Evolutionary conservation across 495 filamentous ascomycete genomes (phyloP).

Genomic region (Aspergillus nidulans): DNA sequence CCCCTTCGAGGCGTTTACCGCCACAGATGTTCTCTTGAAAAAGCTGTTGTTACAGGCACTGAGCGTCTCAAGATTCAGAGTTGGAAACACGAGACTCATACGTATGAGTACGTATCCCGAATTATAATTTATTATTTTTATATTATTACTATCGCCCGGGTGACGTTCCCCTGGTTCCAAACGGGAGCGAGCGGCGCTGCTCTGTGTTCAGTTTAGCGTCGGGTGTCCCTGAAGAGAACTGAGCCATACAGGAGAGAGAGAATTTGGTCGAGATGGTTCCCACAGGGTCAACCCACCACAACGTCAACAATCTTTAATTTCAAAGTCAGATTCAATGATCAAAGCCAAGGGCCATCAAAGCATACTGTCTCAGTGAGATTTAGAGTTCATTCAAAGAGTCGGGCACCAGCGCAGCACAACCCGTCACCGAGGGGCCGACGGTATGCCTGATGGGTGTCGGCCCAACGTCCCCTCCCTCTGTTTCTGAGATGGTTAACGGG

Average conservation of each 20-base stretch:
- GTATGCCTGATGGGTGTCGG: conserved; percentile 3
- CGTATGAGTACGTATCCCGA: too few species aligned
- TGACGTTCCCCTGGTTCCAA: conserved; percentile 13
- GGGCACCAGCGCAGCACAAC: conserved; percentile 22
- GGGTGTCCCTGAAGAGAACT: conserved; percentile 8
- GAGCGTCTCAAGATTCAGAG: neutral
- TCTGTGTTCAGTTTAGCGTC: conserved; percentile 1
- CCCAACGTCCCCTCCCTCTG: neutral
- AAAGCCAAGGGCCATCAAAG: neutral
- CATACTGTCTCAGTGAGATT: neutral
- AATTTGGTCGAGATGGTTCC: neutral
- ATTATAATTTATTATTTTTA: too few species aligned
- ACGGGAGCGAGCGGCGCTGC: neutral
- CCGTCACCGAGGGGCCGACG: conserved; percentile 11
- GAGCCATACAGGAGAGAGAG: neutral
- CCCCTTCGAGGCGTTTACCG: neutral
- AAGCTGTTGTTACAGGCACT: neutral
- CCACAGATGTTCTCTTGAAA: neutral
- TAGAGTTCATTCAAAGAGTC: conserved; percentile 13
- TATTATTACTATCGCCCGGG: neutral
- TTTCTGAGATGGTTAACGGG: neutral
- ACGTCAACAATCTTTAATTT: neutral
- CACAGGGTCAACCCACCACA: neutral
- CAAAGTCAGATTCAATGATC: neutral
- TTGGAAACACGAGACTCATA: neutral